Percentiles rank a stretch among this genome's conserved stretches.
phyloP scores from a whole-genome alignment of 371 early-diverging fungal species.

The Lichtheimia ramosa region DNA sequence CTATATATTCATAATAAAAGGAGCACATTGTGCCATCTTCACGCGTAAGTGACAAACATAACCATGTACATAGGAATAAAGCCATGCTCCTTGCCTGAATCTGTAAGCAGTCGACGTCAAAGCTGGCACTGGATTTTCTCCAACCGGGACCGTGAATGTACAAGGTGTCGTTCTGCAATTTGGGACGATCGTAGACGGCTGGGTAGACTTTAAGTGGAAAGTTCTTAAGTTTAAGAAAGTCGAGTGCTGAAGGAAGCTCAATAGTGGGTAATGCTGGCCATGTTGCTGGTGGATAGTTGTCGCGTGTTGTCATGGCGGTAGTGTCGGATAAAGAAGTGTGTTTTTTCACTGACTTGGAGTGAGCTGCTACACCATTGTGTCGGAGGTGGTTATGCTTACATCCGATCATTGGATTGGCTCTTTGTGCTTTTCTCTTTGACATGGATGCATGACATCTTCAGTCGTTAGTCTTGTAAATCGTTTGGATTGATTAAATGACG shows the following conservation, averaged over 20 bases:
- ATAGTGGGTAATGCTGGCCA: conserved; percentile 54
- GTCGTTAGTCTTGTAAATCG: too few relatives aligned
- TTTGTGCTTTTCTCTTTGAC: too few relatives aligned
- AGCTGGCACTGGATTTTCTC: conserved; percentile 32
- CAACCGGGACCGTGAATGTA: conserved; percentile 52
- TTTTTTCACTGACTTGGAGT: too few relatives aligned
- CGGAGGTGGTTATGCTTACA: too few relatives aligned
- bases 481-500: too few relatives aligned
- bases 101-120: conserved; percentile 47
- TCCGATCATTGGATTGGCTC: too few relatives aligned
- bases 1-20: conserved; percentile 19
- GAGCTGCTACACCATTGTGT: too few relatives aligned
- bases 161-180: conserved; percentile 33
- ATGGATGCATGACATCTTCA: too few relatives aligned
- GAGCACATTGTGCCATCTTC: too few relatives aligned
- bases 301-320: background rate
- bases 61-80: background rate
- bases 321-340: too few relatives aligned
- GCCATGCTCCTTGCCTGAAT: conserved; percentile 30
- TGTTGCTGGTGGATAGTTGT: conserved; percentile 80
- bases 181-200: conserved; percentile 36
- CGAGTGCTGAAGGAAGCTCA: conserved; percentile 38
- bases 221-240: conserved; percentile 45
- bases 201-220: conserved; percentile 47
- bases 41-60: background rate